Base-by-base conservation (phyloP, 2,329 filamentous ascomycete species). In the Scedosporium aurantiacum region DNA sequence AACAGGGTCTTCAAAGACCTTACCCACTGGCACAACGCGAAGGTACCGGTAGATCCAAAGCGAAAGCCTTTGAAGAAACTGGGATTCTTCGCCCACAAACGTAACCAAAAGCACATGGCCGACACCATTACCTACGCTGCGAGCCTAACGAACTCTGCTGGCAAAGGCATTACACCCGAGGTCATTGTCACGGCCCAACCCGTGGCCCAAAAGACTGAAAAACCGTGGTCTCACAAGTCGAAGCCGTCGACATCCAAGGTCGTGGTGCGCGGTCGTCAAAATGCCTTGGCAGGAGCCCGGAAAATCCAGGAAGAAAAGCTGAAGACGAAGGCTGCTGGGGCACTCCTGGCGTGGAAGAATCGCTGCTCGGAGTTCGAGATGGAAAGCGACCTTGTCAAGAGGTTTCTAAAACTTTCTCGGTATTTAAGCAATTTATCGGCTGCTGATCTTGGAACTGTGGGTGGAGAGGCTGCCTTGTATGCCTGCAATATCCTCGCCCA, bases 101-200 rank as follows among this genome's bases (percentile, higher is more conserved):
- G 74, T 60, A 84, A 87, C 54, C 87, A 91, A 66, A 77, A 76
- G 59, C 85, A 83, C 67, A 87, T 89, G 81, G 79, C 81, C 1
- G 85, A 89, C 63, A 88, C 88, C 72, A 78, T 79, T 28, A 76
- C 79, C 1, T 91, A 91, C 68, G 85, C 88, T 1, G 85, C 84
- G 12, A 89, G 86, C 70, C 75, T 91, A 56, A 88, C 85, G 0
- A 86, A 85, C 62, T 77, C 83, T 0, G 75, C 79, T 1, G 86
- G 86, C 2, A 88, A 59, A 45, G 50, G 27, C 23, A 50, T 59
- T 25, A 59, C 41, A 3, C 57, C 57, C 23, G 18, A 59, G 57
- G 21, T 45, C 23, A 50, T 59, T 25, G 57, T 59, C 23, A 45
- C 50, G 55, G 12, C 25, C 16, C 55, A n/a, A 18, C 28, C 25